A percentile compares a stretch with the other conserved stretches of the same genome.
phyloP scores from a whole-genome alignment of 139 green algal species.

The Trebouxia sp. region DNA sequence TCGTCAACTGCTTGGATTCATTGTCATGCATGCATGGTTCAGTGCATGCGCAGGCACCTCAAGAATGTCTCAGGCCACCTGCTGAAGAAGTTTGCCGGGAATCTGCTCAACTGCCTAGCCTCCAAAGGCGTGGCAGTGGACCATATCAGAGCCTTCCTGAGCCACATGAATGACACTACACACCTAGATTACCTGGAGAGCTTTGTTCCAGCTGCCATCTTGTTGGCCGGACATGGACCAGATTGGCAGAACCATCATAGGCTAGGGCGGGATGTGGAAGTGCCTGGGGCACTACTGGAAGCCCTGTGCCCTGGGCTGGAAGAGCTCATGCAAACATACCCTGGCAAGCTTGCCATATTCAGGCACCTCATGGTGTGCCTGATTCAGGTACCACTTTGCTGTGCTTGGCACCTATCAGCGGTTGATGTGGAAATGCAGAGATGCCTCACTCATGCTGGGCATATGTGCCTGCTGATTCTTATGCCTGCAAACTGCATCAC shows the following conservation, averaged over 20 bases:
- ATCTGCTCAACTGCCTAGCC: conserved; percentile 14
- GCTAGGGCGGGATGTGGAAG: background rate
- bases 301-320: background rate
- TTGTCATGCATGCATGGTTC: background rate
- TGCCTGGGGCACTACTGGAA: background rate
- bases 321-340: background rate
- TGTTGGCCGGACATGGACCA: conserved; percentile 1
- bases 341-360: background rate
- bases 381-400: background rate
- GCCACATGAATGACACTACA: conserved; percentile 16
- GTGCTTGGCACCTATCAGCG: background rate
- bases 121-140: background rate
- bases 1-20: background rate
- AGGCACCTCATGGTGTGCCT: background rate
- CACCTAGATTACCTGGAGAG: conserved; percentile 17
- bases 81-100: conserved; percentile 13
- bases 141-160: conserved; percentile 1
- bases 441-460: background rate
- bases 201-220: conserved; percentile 5
- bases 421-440: background rate
- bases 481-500: no score
- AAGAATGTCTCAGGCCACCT: conserved; percentile 5
- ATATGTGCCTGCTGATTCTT: no score
- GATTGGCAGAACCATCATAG: conserved; percentile 5
- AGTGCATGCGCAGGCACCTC: background rate